These are phyloP conservation scores for Ceratobasidium theobromae DNA, from an alignment of 1,284 basidiomycete genomes.

Conservation along the genomic window DNA sequence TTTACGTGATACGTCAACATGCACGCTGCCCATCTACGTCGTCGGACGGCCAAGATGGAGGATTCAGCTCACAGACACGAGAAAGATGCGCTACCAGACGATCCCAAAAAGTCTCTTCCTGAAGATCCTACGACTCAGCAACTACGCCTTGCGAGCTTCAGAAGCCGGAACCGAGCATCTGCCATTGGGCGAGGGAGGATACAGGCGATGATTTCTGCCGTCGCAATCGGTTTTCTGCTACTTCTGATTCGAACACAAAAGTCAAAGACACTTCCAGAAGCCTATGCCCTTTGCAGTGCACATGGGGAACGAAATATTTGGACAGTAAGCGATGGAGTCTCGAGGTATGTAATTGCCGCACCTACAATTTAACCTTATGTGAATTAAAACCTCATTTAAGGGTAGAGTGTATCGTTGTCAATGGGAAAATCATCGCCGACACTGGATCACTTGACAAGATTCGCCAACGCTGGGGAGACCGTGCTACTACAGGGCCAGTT, in stretches of 20 bases:
- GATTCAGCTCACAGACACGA: slow-evolving; percentile 15
- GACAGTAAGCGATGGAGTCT: slow-evolving; percentile 52
- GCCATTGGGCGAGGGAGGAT: slow-evolving; percentile 21
- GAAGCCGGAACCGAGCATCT: slow-evolving; percentile 12
- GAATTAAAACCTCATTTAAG: not conserved
- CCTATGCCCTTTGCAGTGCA: slow-evolving; percentile 30
- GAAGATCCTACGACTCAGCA: slow-evolving; percentile 3
- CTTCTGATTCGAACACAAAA: slow-evolving; percentile 9
- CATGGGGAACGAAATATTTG: slow-evolving; percentile 46
- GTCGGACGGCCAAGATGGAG: slow-evolving; percentile 25
- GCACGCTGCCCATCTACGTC: slow-evolving; percentile 27
- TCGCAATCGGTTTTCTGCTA: slow-evolving; percentile 19
- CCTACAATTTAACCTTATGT: too few species aligned
- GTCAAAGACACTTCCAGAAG: not conserved
- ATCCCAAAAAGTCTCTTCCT: not conserved
- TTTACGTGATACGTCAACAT: not conserved
- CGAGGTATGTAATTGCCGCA: slow-evolving; percentile 38
- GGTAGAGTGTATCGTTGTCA: slow-evolving; percentile 71
- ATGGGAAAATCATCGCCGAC: slow-evolving; percentile 55
- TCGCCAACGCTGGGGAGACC: slow-evolving; percentile 42
- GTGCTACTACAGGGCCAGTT: slow-evolving; percentile 40
- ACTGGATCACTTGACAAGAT: slow-evolving; percentile 56
- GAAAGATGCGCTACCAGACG: not conserved
- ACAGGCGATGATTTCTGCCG: slow-evolving; percentile 22
- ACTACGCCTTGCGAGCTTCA: slow-evolving; percentile 27